Base-by-base conservation (phyloP, 2,329 filamentous ascomycete genomes). In the Lecanicillium sp. region DNA sequence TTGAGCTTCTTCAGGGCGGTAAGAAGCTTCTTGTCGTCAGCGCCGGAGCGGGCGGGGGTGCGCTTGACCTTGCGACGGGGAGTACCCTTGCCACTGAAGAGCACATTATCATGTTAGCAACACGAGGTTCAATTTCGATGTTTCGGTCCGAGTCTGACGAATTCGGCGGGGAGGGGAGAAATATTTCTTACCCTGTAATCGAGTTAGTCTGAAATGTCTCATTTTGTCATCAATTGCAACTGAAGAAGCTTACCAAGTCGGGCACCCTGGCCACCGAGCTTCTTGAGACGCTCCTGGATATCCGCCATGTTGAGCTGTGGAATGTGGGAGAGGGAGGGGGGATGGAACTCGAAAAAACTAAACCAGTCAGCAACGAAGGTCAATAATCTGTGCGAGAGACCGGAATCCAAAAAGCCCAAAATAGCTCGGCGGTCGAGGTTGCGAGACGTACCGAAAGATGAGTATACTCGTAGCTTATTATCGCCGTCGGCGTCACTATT, bases 1-100 rank as follows among this genome's bases (percentile, higher is more conserved):
- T 96, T 96, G 67, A 98, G 81, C 84, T 98, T 98, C 85, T 98
- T 98, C 53, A 98, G 78, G 47, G 87, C 74, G 47, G 83, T 80
- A 75, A 98, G 92, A 50, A 98, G 86, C 81, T 98, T 98, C 86
- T 95, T 96, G 83, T 98, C 92, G 65, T 98, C 92, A 25, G 85
- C 87, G 63, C 84, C 87, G 52, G 85, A 85, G 67, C 80, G 85
- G 67, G 87, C 87, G 70, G 94, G 86, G 53, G 90, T 85, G 71
- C 94, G 94, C 87, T 96, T 98, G 68, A 92, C 83, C 80, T 94
- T 94, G 75, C 92, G 80, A 74, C 92, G 80, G 62, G 92, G 92
- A 55, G 92, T 95, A 58, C 92, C 92, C 79, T 98, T 98, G 74
- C 92, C 92, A 73, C 90, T 72, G 48, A 48, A 41, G 35, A 40